Evolutionary conservation across 495 filamentous ascomycete species (phyloP), one percentile per base, ranked within the genome.

Genomic region (Tuber borchii): DNA sequence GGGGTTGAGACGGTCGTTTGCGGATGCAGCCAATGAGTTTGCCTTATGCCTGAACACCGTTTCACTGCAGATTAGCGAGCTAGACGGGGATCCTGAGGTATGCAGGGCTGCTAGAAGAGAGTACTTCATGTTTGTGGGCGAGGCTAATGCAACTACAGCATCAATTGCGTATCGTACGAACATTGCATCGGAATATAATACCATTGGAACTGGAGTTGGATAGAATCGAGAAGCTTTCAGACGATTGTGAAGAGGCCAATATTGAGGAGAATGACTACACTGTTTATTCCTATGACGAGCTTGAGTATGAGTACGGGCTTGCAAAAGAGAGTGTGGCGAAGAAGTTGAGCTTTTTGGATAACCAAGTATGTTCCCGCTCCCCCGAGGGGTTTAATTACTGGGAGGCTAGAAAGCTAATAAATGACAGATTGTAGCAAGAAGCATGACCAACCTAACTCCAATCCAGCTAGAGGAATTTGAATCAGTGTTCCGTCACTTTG

Each of bases 181-280:
- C 89, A 76, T 87, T 99, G 19, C 91, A 91, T 81, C 87, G 90
- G 65, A 97, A 91, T 77, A 87, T 99, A 17, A 89, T 92, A 2
- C 95, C 95, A 0, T 88, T 99, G 2, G 93, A 97, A 80, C 88
- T 92, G 48, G 97, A 93, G 84, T 88, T 99, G 34, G 88, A 91
- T 74, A 80, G 81, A 37, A 83, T 83, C 44, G 75, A 81, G 34
- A 91, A 91, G 75, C 95, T 98, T 79, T 91, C 89, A 6, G 90
- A 88, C 17, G 93, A 97, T 84, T 98, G 96, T 83, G 89, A 90
- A 65, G 94, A 99, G 86, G 95, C 95, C 69, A 98, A 98, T 83
- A 97, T 97, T 69, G 95, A 99, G 84, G 95, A 99, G 83, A 99
- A 99, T 84, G 95, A 99, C 84, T 97, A 95, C 85, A 99, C 95